A percentile compares a stretch with the other conserved stretches of the same genome.
These are phyloP conservation scores for Dothistroma septosporum DNA, from an alignment of 2,329 filamentous ascomycete genomes.

Conservation along the genomic window DNA sequence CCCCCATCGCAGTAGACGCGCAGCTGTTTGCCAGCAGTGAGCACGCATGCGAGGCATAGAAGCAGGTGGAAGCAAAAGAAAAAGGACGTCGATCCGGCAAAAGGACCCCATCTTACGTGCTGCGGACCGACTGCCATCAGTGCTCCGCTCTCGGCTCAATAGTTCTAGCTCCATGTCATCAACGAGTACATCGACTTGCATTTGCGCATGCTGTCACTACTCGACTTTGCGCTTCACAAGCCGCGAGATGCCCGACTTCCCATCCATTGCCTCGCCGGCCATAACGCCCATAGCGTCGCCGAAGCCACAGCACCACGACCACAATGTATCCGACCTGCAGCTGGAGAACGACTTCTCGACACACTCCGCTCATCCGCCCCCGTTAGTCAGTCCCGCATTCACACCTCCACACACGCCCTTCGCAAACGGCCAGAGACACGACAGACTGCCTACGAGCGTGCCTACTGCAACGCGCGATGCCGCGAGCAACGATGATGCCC, in stretches of 20 bases:
- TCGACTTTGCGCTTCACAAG: conserved; percentile 6
- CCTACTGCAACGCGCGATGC: not conserved
- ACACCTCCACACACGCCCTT: conserved; percentile 34
- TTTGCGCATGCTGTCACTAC: not conserved
- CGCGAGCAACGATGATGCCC: conserved; percentile 46
- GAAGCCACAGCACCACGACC: conserved; percentile 40
- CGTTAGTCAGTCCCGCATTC: conserved; percentile 47
- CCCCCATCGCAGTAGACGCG: not conserved
- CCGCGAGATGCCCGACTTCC: conserved; percentile 49
- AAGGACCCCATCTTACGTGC: not conserved
- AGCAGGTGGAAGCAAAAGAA: not conserved
- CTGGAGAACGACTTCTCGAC: conserved; percentile 30
- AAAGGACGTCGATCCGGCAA: not conserved
- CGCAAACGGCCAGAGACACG: conserved; percentile 28
- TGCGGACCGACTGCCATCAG: not conserved
- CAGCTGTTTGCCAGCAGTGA: not conserved
- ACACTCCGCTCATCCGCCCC: conserved; percentile 34
- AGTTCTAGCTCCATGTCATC: no score
- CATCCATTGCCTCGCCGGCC: conserved; percentile 44
- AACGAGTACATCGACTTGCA: not conserved
- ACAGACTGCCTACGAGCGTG: conserved; percentile 41
- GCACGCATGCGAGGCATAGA: not conserved
- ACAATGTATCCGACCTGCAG: conserved; percentile 38
- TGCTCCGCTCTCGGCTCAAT: not conserved
- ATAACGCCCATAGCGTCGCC: conserved; percentile 50